Base-by-base conservation (phyloP, 2,329 filamentous ascomycete species). In the Aspergillus terreus region DNA sequence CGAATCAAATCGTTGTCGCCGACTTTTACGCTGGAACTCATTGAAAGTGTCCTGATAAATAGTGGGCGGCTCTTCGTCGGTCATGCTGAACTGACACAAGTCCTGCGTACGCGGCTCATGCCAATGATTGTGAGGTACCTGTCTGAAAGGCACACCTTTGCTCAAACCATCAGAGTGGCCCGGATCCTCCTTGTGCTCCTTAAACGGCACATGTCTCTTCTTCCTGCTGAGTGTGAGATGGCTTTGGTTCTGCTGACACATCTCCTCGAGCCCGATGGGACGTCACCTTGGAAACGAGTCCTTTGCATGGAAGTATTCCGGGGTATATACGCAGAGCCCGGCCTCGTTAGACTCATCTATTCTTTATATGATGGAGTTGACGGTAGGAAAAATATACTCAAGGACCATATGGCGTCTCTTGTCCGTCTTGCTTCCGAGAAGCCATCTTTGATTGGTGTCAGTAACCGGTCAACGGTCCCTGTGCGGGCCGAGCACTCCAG, bases 341-440 rank as follows among this genome's bases (percentile, higher is more conserved):
- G 81, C 10, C 78, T 96, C 19, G 78, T 96, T 2, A 79, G 94
- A 40, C 84, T 86, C 35, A 89, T 96, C 2, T 97, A 90, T 65
- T 79, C 83, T 6, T 77, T 88, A 14, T 97, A 90, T 60, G 92
- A 99, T 65, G 81, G 82, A 12, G 76, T 82, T 46, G 79, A 89
- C 41, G 85, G 82, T 3, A 83, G 87, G 61, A 92, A 86, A 61
- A 79, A 86, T 46, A 83, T 97, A 17, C 75, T 99, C 19, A 87
- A 88, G 61, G 87, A 91, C 51, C 78, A 96, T 54, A 87, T 94
- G 55, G 88, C 90, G 9, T 86, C 88, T 0, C 92, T 99, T 65
- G 94, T 97, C n/a, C 84, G 91, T 12, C 76, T 97, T 7, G 92
- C 92, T 49, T 91, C 91, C 0, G 94, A 99, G 66, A 96, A 91